Conservation (phyloP, 352 stramenopile genomes). For the Phytophthora melonis region DNA sequence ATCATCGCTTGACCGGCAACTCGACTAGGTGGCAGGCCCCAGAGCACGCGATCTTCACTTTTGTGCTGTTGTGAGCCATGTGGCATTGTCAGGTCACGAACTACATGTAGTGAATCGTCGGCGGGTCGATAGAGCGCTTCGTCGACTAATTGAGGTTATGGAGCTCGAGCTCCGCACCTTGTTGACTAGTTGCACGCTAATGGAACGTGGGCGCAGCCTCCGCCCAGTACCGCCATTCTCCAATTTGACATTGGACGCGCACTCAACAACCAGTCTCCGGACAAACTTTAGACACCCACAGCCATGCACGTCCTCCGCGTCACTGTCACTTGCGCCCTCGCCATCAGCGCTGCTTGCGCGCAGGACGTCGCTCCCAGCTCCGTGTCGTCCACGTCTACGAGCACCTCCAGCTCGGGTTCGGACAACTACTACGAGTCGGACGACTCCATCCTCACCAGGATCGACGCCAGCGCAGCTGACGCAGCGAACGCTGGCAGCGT, state of each 20-base stretch:
- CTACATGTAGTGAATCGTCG: constrained; percentile 18
- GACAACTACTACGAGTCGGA: constrained; percentile 13
- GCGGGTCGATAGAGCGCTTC: constrained; percentile 3
- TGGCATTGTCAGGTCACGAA: constrained; percentile 21
- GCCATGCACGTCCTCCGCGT: constrained; percentile 39
- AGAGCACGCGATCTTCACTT: neutral
- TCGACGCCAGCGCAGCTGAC: constrained; percentile 12
- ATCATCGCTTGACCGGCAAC: neutral
- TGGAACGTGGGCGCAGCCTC: neutral
- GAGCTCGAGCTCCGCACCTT: constrained; percentile 7
- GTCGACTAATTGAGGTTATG: constrained; percentile 20
- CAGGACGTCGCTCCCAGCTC: constrained; percentile 21
- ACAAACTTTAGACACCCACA: constrained; percentile 9
- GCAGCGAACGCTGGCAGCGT: constrained; percentile 15
- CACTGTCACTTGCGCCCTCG: constrained; percentile 25
- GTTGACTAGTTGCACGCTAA: constrained; percentile 24
- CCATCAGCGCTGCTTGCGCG: constrained; percentile 19
- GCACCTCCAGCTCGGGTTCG: constrained; percentile 8
- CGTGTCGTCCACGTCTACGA: constrained; percentile 18
- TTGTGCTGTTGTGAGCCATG: constrained; percentile 17
- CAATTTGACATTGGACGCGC: constrained; percentile 4
- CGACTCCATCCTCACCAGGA: constrained; percentile 23
- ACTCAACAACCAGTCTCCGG: constrained; percentile 19
- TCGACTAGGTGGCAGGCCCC: no score
- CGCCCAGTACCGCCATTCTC: constrained; percentile 14